Evolutionary conservation across 108 stramenopile genomes (phyloP).

Genomic region (Schizochytrium sp.): DNA sequence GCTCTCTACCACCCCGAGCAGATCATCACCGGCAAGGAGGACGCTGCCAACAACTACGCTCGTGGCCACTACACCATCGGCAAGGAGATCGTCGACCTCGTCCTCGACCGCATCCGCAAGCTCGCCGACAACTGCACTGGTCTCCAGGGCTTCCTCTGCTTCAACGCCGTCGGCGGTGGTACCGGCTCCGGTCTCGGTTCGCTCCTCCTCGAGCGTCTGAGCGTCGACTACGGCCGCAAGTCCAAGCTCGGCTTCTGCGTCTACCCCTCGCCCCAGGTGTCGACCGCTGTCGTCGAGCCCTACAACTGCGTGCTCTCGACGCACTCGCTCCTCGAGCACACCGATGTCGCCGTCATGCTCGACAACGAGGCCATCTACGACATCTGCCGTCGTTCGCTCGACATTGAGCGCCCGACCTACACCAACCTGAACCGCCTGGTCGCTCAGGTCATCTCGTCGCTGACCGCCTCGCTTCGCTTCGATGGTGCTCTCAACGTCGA

Average conservation of each 20-base stretch:
- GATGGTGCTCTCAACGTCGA: conserved; percentile 89
- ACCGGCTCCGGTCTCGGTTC: conserved; percentile 48
- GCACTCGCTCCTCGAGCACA: conserved; percentile 87
- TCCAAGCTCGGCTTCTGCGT: conserved; percentile 37
- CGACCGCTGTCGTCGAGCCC: conserved; percentile 88
- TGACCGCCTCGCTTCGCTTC: conserved; percentile 88
- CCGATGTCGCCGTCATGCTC: conserved; percentile 82
- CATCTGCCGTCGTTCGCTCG: conserved; percentile 84
- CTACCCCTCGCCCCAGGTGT: conserved; percentile 82
- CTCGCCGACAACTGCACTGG: conserved; percentile 48
- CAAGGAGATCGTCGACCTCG: conserved; percentile 50
- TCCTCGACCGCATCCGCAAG: conserved; percentile 49
- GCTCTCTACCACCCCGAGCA: conserved; percentile 52
- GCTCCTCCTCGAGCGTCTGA: conserved; percentile 38
- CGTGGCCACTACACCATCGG: conserved; percentile 53
- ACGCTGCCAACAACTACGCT: conserved; percentile 49
- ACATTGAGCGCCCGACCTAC: conserved; percentile 83
- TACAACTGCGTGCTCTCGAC: conserved; percentile 92
- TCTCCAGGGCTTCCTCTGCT: conserved; percentile 45
- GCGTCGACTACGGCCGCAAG: conserved; percentile 43
- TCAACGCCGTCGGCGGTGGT: conserved; percentile 46
- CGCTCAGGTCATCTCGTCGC: conserved; percentile 80
- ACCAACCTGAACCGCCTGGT: conserved; percentile 85
- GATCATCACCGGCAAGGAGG: conserved; percentile 49
- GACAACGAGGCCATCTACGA: conserved; percentile 92